Evolutionary conservation across 1,139 yeast genomes (phyloP), one percentile per base, ranked within the genome.

Genomic region (Yamadazyma kanchanaburiensis): DNA sequence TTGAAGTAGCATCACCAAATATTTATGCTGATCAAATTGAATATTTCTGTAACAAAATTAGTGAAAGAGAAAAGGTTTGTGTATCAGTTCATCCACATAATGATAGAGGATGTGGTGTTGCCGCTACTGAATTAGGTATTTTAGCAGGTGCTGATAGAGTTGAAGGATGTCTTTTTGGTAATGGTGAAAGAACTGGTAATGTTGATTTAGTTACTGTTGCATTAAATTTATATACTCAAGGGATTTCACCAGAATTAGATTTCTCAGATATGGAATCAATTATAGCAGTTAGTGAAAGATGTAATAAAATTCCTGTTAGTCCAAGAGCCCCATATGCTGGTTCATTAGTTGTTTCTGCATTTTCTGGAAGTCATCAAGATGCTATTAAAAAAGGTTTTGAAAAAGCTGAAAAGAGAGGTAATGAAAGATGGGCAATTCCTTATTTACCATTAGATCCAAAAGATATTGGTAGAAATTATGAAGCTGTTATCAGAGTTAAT

Each of bases 181-280:
- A 89, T 58, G 97, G 98, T 55, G 98, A 91, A 71, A 80, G 97
- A 64, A 91, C 98, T 17, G 97, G 98, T 56, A 91, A 91, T 57
- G 97, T 91, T 42, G 98, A 91, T 59, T 68, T 91, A 36, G 95
- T 89, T 32, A 89, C 96, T 10, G 74, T 91, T 39, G 97, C 95
- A 3, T 70, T 91, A 45, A 91, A 91, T 61, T 67, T 91, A 68
- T 89, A 88, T 66, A 91, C 97, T 22, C 96, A 91, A 61, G 97
- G 97, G 41, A 77, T 88, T 25, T 56, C 83, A 20, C 97, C 97
- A 38, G 65, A 80, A 19, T 65, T 91, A 46, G 97, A 91, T 62
- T 86, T 89, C 50, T 80, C 94, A 20, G 94, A 91, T 51, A 71
- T 91, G 43, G 76, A 75, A 42, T 74, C 85, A 9, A 76, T 91